A percentile compares a stretch with the other conserved stretches of the same genome.
These are phyloP conservation scores for Venustampulla echinocandica DNA, from an alignment of 495 filamentous ascomycete genomes.

Conservation along the genomic window DNA sequence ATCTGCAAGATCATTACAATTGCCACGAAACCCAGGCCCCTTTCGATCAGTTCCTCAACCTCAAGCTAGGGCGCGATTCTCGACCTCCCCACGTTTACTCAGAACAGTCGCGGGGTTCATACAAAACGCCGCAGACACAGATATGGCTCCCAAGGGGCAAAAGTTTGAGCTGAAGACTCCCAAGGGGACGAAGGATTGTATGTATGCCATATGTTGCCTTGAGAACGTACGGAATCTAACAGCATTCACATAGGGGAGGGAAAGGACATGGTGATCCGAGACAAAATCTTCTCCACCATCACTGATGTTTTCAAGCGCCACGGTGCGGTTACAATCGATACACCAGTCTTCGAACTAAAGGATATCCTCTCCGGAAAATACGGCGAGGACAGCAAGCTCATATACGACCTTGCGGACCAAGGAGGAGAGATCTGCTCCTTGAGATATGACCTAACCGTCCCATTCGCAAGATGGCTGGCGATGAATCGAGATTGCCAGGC, in stretches of 20 bases:
- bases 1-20: conserved; percentile 23
- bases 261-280: conserved; percentile 66
- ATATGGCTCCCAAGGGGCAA: conserved; percentile 29
- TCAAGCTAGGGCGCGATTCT: not conserved
- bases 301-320: conserved; percentile 82
- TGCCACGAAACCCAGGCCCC: not conserved
- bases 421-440: conserved; percentile 78
- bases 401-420: conserved; percentile 81
- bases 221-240: not conserved
- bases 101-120: not conserved
- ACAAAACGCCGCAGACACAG: conserved; percentile 3
- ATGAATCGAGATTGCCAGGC: conserved; percentile 66
- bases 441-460: conserved; percentile 89
- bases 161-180: conserved; percentile 43
- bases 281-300: conserved; percentile 77
- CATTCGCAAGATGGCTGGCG: conserved; percentile 78
- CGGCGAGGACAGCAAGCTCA: conserved; percentile 85
- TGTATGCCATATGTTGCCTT: conserved; percentile 12
- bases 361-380: conserved; percentile 83
- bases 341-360: conserved; percentile 70
- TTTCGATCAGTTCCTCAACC: conserved; percentile 8
- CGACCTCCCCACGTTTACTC: conserved; percentile 11
- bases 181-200: conserved; percentile 40
- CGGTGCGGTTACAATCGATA: conserved; percentile 79
- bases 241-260: conserved; percentile 44